Conservation (phyloP, 352 stramenopile genomes). For the Globisporangium solare region DNA sequence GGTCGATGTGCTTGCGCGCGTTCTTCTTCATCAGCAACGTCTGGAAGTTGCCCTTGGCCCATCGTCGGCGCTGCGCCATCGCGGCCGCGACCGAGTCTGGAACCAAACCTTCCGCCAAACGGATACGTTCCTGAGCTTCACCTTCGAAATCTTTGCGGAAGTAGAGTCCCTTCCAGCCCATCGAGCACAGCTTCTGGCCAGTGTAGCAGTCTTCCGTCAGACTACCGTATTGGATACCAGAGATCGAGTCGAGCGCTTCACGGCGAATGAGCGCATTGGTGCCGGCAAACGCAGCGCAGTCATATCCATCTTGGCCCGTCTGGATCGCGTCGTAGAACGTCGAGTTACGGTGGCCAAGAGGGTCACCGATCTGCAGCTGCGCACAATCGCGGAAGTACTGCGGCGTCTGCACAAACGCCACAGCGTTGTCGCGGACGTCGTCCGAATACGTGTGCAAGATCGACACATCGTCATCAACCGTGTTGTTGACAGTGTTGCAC, state of each 20-base stretch:
- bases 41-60: constrained; percentile 86
- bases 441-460: constrained; percentile 79
- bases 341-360: constrained; percentile 71
- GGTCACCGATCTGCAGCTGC: constrained; percentile 79
- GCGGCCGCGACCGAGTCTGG: constrained; percentile 74
- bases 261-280: constrained; percentile 81
- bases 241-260: constrained; percentile 80
- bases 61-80: constrained; percentile 76
- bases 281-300: constrained; percentile 73
- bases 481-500: constrained; percentile 64
- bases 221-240: constrained; percentile 80
- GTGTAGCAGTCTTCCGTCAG: constrained; percentile 85
- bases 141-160: constrained; percentile 88
- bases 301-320: constrained; percentile 80
- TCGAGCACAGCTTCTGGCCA: constrained; percentile 63
- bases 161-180: constrained; percentile 84
- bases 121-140: constrained; percentile 66
- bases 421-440: constrained; percentile 71
- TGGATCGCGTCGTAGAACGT: constrained; percentile 87
- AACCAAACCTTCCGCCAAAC: constrained; percentile 71
- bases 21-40: constrained; percentile 82
- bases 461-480: constrained; percentile 39
- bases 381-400: constrained; percentile 85
- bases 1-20: constrained; percentile 62
- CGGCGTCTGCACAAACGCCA: constrained; percentile 77